Evolutionary conservation across 2,329 filamentous ascomycete genomes (phyloP), one percentile per base, ranked within the genome.

Genomic region (Lasiodiplodia citricola): DNA sequence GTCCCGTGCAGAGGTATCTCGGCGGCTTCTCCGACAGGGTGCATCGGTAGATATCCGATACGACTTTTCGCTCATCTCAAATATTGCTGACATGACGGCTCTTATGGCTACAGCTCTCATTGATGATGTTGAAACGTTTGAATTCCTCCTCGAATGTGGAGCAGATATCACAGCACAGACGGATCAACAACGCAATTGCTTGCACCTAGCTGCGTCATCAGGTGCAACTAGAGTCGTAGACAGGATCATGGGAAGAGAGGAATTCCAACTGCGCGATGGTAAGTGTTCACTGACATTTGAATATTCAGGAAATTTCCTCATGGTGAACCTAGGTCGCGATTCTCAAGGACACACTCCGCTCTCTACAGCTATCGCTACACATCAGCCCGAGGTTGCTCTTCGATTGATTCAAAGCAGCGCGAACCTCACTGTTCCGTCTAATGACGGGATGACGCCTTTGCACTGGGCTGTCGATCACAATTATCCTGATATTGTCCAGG

Each of bases 81-180:
- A 25, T 3, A 11, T n/a, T 23, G 31, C 0, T 4, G 16, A 44
- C 1, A 4, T n/a, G 16, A 51, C 58, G 4, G 41, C 38, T 35
- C 18, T 50, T 0, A 1, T 21, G 3, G 1, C 0, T 3, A 11
- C 25, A 6, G 14, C 38, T 37, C 8, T n/a, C 0, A 2, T 5
- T 2, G 25, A 10, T 0, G 0, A 51, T 2, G 23, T 3, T 18
- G 58, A 63, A 14, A 6, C 16, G 1, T 38, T 63, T 35, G 35
- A 13, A 13, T 1, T 63, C 3, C 41, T 63, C 4, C 25, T 63
- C 2, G 41, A 51, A 31, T 16, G 35, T 0, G 58, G 58, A 25
- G 58, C 58, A 7, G 23, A 63, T 4, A 63, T 63, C 21, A 21
- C 28, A 8, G 23, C 14, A 31, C 4, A 1, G 13, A 1, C 18